phyloP scores from a whole-genome alignment of 257 asterid genomes.

The Capsicum chinense region DNA sequence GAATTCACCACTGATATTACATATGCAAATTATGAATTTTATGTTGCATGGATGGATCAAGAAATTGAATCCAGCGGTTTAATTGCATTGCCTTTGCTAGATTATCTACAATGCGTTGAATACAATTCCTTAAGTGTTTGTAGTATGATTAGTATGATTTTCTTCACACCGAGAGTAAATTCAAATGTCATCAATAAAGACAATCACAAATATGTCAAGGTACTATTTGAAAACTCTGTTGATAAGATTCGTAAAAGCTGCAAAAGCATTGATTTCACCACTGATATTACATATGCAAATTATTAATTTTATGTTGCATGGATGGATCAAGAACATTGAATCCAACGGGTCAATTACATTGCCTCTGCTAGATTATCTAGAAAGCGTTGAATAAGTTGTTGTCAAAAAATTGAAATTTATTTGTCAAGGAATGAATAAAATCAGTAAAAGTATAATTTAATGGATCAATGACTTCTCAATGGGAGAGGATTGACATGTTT shows the following conservation, averaged over 20 bases:
- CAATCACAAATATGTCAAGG: too few species aligned
- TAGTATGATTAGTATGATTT: too few species aligned
- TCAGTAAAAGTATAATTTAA: slow-evolving; percentile 61
- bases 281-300: slow-evolving; percentile 50
- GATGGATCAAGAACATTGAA: slow-evolving; percentile 81
- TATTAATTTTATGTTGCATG: slow-evolving; percentile 76
- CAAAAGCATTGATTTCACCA: neutral
- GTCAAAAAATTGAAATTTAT: slow-evolving; percentile 57
- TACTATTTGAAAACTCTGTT: too few species aligned
- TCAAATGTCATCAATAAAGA: too few species aligned
- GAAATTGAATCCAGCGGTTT: slow-evolving; percentile 71
- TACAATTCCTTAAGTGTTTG: neutral
- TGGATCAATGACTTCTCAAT: slow-evolving; percentile 58
- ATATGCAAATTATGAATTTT: slow-evolving; percentile 74
- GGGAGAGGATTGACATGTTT: slow-evolving; percentile 62
- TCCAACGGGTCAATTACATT: slow-evolving; percentile 56
- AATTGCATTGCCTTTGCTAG: slow-evolving; percentile 64
- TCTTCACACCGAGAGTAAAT: too few species aligned
- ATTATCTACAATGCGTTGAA: slow-evolving; percentile 42
- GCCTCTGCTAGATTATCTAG: slow-evolving; percentile 65
- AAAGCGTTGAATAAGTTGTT: slow-evolving; percentile 41
- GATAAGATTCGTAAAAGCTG: too few species aligned
- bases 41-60: slow-evolving; percentile 83
- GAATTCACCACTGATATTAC: neutral
- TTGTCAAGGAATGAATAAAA: slow-evolving; percentile 55